Percentiles rank a stretch among this genome's conserved stretches.
phyloP scores from a whole-genome alignment of 2,329 filamentous ascomycete species.

The Aureobasidium sp. region DNA sequence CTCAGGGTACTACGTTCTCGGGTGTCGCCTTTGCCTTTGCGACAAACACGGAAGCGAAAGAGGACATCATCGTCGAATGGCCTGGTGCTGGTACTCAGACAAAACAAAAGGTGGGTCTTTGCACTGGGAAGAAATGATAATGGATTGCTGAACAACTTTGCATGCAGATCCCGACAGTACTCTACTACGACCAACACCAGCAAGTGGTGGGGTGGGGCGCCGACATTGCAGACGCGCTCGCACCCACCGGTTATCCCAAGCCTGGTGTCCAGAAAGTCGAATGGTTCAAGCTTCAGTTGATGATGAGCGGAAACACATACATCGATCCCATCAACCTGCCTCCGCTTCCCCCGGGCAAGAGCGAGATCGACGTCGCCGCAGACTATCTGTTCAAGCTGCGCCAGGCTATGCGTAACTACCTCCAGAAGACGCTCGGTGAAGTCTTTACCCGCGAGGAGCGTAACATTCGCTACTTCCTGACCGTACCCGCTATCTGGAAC shows the following conservation, averaged over 20 bases:
- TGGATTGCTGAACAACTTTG: slow-evolving; percentile 18
- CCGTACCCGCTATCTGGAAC: slow-evolving; percentile 99
- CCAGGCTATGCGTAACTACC: slow-evolving; percentile 89
- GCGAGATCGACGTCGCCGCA: slow-evolving; percentile 97
- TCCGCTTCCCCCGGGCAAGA: slow-evolving; percentile 93
- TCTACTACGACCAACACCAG: slow-evolving; percentile 99
- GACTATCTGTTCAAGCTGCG: slow-evolving; percentile 98
- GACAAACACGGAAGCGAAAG: slow-evolving; percentile 93
- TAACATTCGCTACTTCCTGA: slow-evolving; percentile 96
- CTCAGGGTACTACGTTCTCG: slow-evolving; percentile 90
- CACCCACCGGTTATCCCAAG: slow-evolving; percentile 95
- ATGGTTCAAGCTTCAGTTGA: slow-evolving; percentile 99
- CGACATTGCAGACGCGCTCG: slow-evolving; percentile 93
- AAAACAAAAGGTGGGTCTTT: slow-evolving; percentile 77
- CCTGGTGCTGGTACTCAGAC: slow-evolving; percentile 94
- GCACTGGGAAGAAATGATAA: slow-evolving; percentile 12
- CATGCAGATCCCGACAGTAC: slow-evolving; percentile 85
- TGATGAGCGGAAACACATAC: slow-evolving; percentile 97
- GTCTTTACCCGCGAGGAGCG: slow-evolving; percentile 97
- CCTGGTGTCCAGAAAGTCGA: slow-evolving; percentile 97
- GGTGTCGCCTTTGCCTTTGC: slow-evolving; percentile 90
- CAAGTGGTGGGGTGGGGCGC: slow-evolving; percentile 99
- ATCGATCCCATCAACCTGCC: slow-evolving; percentile 99
- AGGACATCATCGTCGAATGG: slow-evolving; percentile 99
- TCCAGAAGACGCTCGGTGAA: slow-evolving; percentile 94